Conservation (phyloP, 1,284 basidiomycete genomes). For the Cystobasidium slooffiae region DNA sequence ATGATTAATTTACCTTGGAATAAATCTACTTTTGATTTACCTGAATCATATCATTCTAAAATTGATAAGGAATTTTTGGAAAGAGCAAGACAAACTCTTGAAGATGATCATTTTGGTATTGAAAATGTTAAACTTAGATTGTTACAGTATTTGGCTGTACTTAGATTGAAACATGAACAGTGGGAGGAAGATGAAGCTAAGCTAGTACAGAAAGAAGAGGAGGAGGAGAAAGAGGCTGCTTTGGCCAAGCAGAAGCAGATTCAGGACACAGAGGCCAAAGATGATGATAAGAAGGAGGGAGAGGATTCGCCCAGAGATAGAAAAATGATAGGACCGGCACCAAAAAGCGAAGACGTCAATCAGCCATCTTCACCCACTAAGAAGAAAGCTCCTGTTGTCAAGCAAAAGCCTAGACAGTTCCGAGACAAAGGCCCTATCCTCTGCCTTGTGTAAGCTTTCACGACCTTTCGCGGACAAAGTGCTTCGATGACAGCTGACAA, state of each 20-base stretch:
- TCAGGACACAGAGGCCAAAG: slow-evolving; percentile 19
- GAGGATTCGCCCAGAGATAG: background rate
- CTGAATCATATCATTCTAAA: background rate
- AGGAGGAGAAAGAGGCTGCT: slow-evolving; percentile 46
- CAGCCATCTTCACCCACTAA: background rate
- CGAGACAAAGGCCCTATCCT: slow-evolving; percentile 75
- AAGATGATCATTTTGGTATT: slow-evolving; percentile 59
- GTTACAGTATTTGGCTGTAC: slow-evolving; percentile 59
- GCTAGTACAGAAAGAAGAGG: slow-evolving; percentile 1
- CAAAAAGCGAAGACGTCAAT: background rate
- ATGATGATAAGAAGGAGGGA: background rate
- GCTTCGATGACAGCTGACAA: slow-evolving; percentile 11
- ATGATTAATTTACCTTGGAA: slow-evolving; percentile 51
- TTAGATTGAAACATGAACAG: slow-evolving; percentile 56
- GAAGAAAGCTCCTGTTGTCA: background rate
- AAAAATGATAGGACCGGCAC: background rate
- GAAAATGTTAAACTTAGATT: slow-evolving; percentile 60
- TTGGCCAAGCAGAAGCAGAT: slow-evolving; percentile 2
- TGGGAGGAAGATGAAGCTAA: slow-evolving; percentile 45
- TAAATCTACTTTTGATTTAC: slow-evolving; percentile 39
- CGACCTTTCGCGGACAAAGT: background rate
- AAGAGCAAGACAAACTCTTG: slow-evolving; percentile 52
- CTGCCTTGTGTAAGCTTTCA: slow-evolving; percentile 62
- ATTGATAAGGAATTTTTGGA: slow-evolving; percentile 47
- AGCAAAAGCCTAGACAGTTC: slow-evolving; percentile 24